These are phyloP conservation scores for Halophytophthora batemanensis DNA, from an alignment of 352 stramenopile genomes.

Conservation along the genomic window DNA sequence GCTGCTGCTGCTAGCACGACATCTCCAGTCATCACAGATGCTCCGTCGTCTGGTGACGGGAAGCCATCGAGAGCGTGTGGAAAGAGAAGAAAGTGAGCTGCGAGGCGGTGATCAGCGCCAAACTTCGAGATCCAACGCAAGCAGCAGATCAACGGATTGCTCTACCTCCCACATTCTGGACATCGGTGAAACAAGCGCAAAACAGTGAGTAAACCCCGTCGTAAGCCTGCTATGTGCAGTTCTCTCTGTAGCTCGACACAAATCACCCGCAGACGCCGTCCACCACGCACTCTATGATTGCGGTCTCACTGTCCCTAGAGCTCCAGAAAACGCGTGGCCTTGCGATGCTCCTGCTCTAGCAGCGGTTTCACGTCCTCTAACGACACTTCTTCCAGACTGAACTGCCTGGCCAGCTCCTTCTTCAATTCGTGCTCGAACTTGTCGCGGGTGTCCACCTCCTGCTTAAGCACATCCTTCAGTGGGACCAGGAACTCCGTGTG, in stretches of 20 bases:
- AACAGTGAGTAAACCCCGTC: no score
- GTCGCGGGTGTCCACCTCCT: slow-evolving; percentile 32
- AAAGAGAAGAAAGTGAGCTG: slow-evolving; percentile 57
- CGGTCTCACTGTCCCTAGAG: slow-evolving; percentile 21
- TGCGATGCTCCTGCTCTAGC: slow-evolving; percentile 57
- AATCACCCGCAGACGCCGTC: no score
- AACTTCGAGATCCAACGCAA: slow-evolving; percentile 66
- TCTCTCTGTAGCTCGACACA: no score
- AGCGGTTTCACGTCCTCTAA: slow-evolving; percentile 45
- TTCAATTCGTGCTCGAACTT: slow-evolving; percentile 31
- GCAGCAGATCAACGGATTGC: slow-evolving; percentile 71
- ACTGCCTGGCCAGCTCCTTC: slow-evolving; percentile 44
- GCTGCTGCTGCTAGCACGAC: no score
- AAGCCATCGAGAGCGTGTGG: slow-evolving; percentile 38
- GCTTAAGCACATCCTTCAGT: slow-evolving; percentile 71
- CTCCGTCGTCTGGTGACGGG: no score
- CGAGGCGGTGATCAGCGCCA: slow-evolving; percentile 51
- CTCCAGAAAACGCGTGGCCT: slow-evolving; percentile 59
- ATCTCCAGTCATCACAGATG: no score
- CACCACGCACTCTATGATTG: no score
- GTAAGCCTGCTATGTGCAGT: no score
- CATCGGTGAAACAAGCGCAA: no score
- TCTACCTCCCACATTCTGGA: no score
- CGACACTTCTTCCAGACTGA: slow-evolving; percentile 52
- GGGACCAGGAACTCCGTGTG: slow-evolving; percentile 94